Base-by-base conservation (phyloP, 1,139 yeast genomes). In the Kodamaea suecica region DNA sequence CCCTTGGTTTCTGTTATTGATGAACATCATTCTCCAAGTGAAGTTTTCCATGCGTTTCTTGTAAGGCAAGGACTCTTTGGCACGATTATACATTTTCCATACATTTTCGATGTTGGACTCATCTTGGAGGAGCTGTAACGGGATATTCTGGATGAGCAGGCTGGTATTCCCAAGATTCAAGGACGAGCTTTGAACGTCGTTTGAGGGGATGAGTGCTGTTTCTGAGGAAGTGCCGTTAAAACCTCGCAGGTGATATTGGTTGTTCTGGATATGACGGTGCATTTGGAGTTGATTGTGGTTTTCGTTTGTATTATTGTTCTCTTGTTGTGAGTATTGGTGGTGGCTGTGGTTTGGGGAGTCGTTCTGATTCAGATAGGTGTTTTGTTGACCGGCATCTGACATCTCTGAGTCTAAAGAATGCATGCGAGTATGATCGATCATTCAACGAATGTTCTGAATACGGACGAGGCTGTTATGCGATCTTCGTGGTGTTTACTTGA, bases 21-120 rank as follows among this genome's bases (percentile, higher is more conserved):
- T 63, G 34, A 72, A 75, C 88, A 86, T 82, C 78, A 87, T 73
- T 43, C 95, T 61, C 95, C 95, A 86, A 9, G 94, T 80, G 34
- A 86, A 61, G 54, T 86, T 86, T 53, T 84, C 87, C 80, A 86
- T 81, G 31, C 95, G 66, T 28, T 76, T 72, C 40, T 76, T 73
- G 55, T 83, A 80, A 1, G 95, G 95, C 32, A 86, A 63, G n/a
- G 82, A 73, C n/a, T 84, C 79, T 45, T 76, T 78, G 12, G 94
- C 94, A 48, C 76, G 76, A 35, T 83, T 70, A 57, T 86, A 86
- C 80, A 86, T 75, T 51, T 78, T 80, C 95, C 95, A 86, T 17
- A 86, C 66, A 29, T 77, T 74, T 37, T 77, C 77, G n/a, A 82
- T 71, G 17, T 70, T 60, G 23, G 63, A 55, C 30, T 66, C 71